These are phyloP conservation scores for Neoboletus subvelutipes DNA, from an alignment of 768 basidiomycete genomes.

Conservation along the genomic window DNA sequence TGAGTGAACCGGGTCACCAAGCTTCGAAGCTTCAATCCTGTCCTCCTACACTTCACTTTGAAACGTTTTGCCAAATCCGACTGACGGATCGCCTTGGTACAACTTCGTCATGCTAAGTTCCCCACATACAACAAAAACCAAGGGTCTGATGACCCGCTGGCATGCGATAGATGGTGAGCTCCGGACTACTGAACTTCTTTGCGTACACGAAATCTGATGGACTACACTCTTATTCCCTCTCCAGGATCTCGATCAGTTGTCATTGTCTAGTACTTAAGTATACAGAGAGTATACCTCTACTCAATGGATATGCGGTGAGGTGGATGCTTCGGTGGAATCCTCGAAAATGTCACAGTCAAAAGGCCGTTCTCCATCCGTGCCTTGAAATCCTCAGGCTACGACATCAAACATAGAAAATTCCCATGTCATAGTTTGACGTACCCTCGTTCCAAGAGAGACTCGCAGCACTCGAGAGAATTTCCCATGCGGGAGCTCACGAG, in stretches of 20 bases:
- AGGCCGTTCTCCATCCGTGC: background rate
- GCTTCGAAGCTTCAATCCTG: no score
- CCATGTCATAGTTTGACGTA: background rate
- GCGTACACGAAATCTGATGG: no score
- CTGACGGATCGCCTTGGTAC: no score
- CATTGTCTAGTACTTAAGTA: background rate
- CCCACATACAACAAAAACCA: no score
- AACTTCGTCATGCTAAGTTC: no score
- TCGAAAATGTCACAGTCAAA: background rate
- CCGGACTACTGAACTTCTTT: no score
- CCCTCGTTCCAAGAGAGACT: background rate
- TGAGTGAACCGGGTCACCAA: no score
- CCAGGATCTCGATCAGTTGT: background rate
- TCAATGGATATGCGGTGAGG: background rate
- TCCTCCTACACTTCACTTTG: no score
- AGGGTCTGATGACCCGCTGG: no score
- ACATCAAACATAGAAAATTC: background rate
- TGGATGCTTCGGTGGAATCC: background rate
- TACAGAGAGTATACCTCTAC: background rate
- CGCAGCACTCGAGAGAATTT: background rate
- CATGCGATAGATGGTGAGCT: no score
- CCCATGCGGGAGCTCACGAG: background rate
- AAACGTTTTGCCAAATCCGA: no score
- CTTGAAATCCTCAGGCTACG: background rate
- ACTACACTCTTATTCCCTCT: background rate